Base-by-base conservation (phyloP, 345 rosid genomes). In the Ceriops tagal region DNA sequence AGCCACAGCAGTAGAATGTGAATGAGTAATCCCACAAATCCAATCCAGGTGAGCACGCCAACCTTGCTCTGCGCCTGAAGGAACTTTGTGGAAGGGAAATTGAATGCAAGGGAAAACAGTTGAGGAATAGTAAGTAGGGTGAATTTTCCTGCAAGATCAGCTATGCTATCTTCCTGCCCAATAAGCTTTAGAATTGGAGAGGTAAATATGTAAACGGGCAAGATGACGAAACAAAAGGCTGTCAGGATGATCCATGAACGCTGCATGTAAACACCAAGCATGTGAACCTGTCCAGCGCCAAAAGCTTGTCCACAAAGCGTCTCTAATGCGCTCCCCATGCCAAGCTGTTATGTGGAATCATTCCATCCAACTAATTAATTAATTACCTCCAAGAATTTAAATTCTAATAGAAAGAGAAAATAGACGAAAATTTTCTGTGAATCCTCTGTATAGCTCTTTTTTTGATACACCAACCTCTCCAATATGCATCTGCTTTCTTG, bases 281-380 rank as follows among this genome's bases (percentile, higher is more conserved):
- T 68, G 34, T 86, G 73, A 30, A 86, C 75, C 73, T 87, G 89
- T 26, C 98, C 98, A 0, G 92, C 96, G 18, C 96, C 96, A 79
- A 64, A 87, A 19, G 96, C 96, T 83, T 92, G 96, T 0, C 98
- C 96, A 73, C 96, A 92, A 0, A 90, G 86, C 21, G 93, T 92
- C 73, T 92, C 96, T 22, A 90, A 82, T 46, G 96, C 98, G 77
- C 98, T 92, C 65, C 92, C 98, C 98, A 87, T 87, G 1, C 98
- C 98, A 56, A 90, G 89, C 96, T 89, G 71, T 84, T 78, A 58
- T 3, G 28, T 55, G 28, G 27, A 55, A 22, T 4, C 15, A 8
- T n/a, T 4, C 1, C 9, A 22, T 55, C 58, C 28, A 55, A 55
- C 4, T 21, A 8, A 22, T n/a, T 24, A 9, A n/a, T n/a, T 24